Evolutionary conservation across 768 basidiomycete genomes (phyloP), one percentile per base, ranked within the genome.

Genomic region (Xerocomus brunneocitrinus): DNA sequence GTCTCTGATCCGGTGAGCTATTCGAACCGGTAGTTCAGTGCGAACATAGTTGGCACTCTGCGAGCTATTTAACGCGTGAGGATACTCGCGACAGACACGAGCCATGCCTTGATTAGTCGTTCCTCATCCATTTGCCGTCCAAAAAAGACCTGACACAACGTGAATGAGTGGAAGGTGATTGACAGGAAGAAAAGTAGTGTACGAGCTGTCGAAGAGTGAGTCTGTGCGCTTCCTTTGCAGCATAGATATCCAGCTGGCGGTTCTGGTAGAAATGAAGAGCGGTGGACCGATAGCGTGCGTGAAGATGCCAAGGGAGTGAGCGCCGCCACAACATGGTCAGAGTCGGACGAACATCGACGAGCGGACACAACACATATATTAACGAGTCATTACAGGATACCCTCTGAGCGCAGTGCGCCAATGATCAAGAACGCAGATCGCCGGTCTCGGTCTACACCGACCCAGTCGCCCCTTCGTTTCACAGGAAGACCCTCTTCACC

Each of bases 31-130:
- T 6, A 95, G 72, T 64, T 95, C 92, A 5, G 88, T 89, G 48
- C 91, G 83, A 40, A 95, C 90, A 70, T 93, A 91, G 67, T 93
- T 93, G 49, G 89, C 91, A 58, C 88, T 91, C 91, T 93, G 47
- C 19, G 24, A 32, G 39, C 42, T 8, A 39, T 52, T 41, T 25
- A 39, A 52, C 35, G 48, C 5, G 40, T 6, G 31, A 22, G 25
- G 16, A 49, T 3, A 3, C 4, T 13, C 44, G 34, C 22, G 30
- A 28, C 12, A 39, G 47, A 47, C 22, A 31, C 12, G 31, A 48
- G 16, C 47, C 74, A 35, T 60, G 81, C 90, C 75, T 86, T 89
- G 64, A 92, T 80, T 34, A 93, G 72, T 24, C 89, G 78, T 51
- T 89, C 87, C 56, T 83, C 76, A 59, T 83, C 84, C 81, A 92